phyloP scores from a whole-genome alignment of 768 basidiomycete genomes.

The Amanita pallidorosea region DNA sequence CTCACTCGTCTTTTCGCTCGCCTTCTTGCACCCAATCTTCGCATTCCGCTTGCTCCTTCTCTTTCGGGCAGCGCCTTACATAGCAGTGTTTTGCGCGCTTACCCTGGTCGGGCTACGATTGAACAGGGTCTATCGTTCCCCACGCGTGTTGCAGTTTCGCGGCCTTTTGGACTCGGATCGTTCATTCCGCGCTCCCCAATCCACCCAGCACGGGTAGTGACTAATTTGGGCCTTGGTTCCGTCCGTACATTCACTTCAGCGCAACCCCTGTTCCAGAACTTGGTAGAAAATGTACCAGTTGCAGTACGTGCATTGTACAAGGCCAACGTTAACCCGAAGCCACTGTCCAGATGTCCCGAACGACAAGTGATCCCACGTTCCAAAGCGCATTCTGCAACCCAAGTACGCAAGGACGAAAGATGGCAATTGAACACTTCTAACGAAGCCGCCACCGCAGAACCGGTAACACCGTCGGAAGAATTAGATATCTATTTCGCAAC shows the following conservation, averaged over 20 bases:
- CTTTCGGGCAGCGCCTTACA: constrained; percentile 17
- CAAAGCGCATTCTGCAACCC: background rate
- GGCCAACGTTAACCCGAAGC: constrained; percentile 54
- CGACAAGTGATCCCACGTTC: background rate
- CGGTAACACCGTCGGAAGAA: constrained; percentile 12
- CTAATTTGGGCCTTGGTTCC: constrained; percentile 67
- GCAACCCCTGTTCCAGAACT: constrained; percentile 69
- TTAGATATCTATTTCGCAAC: constrained; percentile 56
- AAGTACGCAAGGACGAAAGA: background rate
- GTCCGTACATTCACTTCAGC: constrained; percentile 67
- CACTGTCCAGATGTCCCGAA: background rate
- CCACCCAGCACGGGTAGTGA: constrained; percentile 34
- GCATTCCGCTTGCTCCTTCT: constrained; percentile 16
- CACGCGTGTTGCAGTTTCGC: constrained; percentile 37
- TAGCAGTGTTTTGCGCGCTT: constrained; percentile 21
- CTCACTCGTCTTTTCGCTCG: constrained; percentile 45
- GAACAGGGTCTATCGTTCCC: constrained; percentile 52
- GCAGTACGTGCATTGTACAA: constrained; percentile 64
- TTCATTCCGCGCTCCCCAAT: constrained; percentile 49
- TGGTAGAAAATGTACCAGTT: constrained; percentile 75
- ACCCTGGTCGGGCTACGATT: constrained; percentile 14
- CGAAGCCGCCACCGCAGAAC: background rate
- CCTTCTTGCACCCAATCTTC: constrained; percentile 45
- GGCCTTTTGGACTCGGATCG: constrained; percentile 29
- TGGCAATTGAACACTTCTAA: background rate